Percentiles rank a stretch among this genome's conserved stretches.
These are phyloP conservation scores for Backusella westeae DNA, from an alignment of 192 early-diverging fungal species.

Conservation along the genomic window DNA sequence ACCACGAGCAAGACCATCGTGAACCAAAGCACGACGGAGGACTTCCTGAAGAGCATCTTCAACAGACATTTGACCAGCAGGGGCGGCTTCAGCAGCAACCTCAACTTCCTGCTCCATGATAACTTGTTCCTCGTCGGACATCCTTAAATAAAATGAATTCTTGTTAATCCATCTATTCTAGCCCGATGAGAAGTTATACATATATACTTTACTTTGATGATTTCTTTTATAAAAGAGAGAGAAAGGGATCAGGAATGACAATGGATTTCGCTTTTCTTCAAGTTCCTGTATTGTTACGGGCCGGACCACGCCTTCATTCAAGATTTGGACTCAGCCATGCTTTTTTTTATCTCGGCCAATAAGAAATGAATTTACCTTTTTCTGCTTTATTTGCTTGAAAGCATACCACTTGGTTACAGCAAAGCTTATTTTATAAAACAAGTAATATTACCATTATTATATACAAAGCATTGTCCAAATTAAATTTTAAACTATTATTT, in stretches of 20 bases:
- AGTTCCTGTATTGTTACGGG: background rate
- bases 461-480: too few relatives aligned
- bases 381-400: too few relatives aligned
- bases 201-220: background rate
- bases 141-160: slow-evolving; percentile 12
- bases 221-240: background rate
- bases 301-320: too few relatives aligned
- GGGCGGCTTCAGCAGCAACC: slow-evolving; percentile 50
- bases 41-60: too few relatives aligned
- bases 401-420: too few relatives aligned
- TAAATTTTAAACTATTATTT: too few relatives aligned
- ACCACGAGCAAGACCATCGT: slow-evolving; percentile 97
- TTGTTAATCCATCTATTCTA: slow-evolving; percentile 1
- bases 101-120: slow-evolving; percentile 53
- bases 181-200: background rate
- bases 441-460: too few relatives aligned
- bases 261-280: too few relatives aligned
- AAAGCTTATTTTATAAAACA: too few relatives aligned
- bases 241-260: background rate
- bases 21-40: slow-evolving; percentile 72
- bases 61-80: slow-evolving; percentile 48
- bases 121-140: slow-evolving; percentile 37
- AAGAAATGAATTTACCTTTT: too few relatives aligned
- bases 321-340: too few relatives aligned
- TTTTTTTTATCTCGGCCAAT: too few relatives aligned